Conservation (phyloP, 768 basidiomycete species). For the Xerocomus potaroensis region DNA sequence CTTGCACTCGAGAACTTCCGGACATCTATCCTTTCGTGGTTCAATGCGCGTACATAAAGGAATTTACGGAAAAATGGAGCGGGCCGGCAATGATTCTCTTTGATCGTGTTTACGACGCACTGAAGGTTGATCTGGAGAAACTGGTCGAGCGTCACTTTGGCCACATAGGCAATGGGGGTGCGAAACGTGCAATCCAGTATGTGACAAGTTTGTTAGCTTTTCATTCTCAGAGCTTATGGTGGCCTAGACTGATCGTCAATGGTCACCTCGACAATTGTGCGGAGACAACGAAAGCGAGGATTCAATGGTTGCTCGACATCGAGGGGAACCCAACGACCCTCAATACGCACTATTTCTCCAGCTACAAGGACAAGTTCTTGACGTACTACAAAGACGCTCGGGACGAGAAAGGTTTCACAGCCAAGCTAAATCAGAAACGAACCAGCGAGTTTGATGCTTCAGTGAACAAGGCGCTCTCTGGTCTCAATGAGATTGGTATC, state of each 20-base stretch:
- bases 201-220: conserved; percentile 8
- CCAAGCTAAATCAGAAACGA: conserved; percentile 4
- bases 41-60: conserved; percentile 44
- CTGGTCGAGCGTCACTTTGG: conserved; percentile 50
- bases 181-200: conserved; percentile 36
- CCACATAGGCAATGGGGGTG: conserved; percentile 46
- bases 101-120: conserved; percentile 32
- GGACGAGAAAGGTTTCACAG: conserved; percentile 3
- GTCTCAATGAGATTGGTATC: conserved; percentile 25
- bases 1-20: conserved; percentile 67
- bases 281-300: conserved; percentile 34
- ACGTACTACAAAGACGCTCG: conserved; percentile 40
- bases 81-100: conserved; percentile 46
- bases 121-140: conserved; percentile 37
- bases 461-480: conserved; percentile 28
- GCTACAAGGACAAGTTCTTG: conserved; percentile 50
- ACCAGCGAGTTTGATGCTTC: conserved; percentile 2
- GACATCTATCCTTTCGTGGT: conserved; percentile 64
- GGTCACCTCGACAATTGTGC: conserved; percentile 47
- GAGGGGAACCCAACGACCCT: conserved; percentile 50
- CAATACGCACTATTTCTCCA: conserved; percentile 47
- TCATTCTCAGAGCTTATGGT: not conserved
- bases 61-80: conserved; percentile 45
- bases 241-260: conserved; percentile 43
- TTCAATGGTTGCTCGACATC: conserved; percentile 47